Evolutionary conservation across 495 filamentous ascomycete genomes (phyloP).

Genomic region (Aspergillus bridgeri): DNA sequence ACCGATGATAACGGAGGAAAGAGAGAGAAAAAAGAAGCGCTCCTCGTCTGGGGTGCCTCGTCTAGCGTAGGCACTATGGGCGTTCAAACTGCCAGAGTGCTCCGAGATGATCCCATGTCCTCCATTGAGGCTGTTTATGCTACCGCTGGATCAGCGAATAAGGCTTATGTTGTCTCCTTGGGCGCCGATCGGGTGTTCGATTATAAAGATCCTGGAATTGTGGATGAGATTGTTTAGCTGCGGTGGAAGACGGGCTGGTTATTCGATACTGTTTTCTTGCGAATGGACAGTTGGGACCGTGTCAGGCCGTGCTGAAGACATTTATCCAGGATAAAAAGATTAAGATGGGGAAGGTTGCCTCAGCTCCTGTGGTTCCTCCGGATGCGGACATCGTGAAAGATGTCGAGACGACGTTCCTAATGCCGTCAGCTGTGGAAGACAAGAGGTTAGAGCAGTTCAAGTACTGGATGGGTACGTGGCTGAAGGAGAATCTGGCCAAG

Average conservation of each 20-base stretch:
- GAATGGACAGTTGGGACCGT: conserved; percentile 27
- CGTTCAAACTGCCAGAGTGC: conserved; percentile 39
- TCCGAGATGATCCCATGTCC: conserved; percentile 30
- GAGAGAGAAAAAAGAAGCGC: conserved; percentile 21
- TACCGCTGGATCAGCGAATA: conserved; percentile 45
- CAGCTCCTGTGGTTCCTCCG: conserved; percentile 29
- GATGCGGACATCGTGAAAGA: conserved; percentile 31
- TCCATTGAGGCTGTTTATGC: conserved; percentile 39
- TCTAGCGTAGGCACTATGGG: conserved; percentile 44
- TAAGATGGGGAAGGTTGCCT: conserved; percentile 27
- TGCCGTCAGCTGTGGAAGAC: conserved; percentile 29
- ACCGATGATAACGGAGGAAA: conserved; percentile 4
- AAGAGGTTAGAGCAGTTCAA: conserved; percentile 35
- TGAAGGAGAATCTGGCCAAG: conserved; percentile 38
- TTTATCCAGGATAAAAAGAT: conserved; percentile 18
- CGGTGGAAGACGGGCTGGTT: conserved; percentile 34
- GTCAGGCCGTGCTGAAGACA: conserved; percentile 37
- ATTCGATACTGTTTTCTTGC: conserved; percentile 43
- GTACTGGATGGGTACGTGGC: conserved; percentile 42
- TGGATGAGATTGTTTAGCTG: conserved; percentile 41
- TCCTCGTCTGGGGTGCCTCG: conserved; percentile 47
- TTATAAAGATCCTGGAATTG: conserved; percentile 43
- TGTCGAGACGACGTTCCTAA: conserved; percentile 40
- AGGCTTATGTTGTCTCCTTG: conserved; percentile 40
- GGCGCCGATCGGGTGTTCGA: conserved; percentile 51